phyloP scores from a whole-genome alignment of 768 basidiomycete species.

The Asterophora lycoperdoides region DNA sequence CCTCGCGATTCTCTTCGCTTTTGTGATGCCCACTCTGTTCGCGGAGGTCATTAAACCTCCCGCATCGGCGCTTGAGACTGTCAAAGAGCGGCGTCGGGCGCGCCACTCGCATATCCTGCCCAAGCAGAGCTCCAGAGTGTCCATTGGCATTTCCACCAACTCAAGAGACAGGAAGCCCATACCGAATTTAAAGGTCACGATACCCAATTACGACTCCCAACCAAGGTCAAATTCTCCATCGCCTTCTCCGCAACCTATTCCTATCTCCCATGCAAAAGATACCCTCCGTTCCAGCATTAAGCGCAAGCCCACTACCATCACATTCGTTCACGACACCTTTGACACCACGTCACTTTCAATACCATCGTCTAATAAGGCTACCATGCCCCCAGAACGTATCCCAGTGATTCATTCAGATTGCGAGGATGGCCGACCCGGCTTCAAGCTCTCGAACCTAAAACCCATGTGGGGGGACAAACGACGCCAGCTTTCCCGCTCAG shows the following conservation, averaged over 20 bases:
- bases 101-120: neutral
- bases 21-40: neutral
- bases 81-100: constrained; percentile 2
- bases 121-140: neutral
- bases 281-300: constrained; percentile 2
- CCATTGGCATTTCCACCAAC: constrained; percentile 1
- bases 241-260: neutral
- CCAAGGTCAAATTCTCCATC: neutral
- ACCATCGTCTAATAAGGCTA: neutral
- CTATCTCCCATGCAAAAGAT: neutral
- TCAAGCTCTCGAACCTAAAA: constrained; percentile 24
- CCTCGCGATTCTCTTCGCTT: constrained; percentile 24
- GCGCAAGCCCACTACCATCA: constrained; percentile 10
- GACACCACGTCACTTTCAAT: constrained; percentile 6
- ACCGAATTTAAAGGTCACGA: neutral
- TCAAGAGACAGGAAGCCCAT: neutral
- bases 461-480: constrained; percentile 24
- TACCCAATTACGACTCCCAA: neutral
- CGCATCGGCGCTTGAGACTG: neutral
- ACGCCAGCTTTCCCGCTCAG: constrained; percentile 19
- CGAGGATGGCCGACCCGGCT: constrained; percentile 13
- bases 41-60: neutral
- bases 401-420: constrained; percentile 9
- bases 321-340: constrained; percentile 4
- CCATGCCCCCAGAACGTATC: constrained; percentile 8